phyloP scores from a whole-genome alignment of 139 green algal species.

The Asterochloris sp. region DNA sequence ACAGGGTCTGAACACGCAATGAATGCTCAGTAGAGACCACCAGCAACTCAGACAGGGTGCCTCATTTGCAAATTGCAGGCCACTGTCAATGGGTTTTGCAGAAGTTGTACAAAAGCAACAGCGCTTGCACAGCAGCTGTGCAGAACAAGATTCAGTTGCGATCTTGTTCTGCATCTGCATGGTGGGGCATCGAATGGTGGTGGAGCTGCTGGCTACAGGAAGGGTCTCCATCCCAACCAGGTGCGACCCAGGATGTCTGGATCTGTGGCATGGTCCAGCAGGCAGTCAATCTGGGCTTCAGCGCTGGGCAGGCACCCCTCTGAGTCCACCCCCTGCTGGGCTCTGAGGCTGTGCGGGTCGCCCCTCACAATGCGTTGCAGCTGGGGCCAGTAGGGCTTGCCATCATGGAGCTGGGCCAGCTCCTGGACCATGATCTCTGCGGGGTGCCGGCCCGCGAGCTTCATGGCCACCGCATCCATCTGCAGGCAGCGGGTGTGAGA shows the following conservation, averaged over 20 bases:
- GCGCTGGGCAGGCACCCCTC: neutral
- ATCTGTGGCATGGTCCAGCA: slow-evolving; percentile 68
- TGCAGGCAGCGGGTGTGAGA: slow-evolving; percentile 15
- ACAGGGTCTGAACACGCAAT: too few species aligned
- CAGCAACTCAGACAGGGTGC: too few species aligned
- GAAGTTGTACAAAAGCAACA: too few species aligned
- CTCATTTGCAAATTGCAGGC: too few species aligned
- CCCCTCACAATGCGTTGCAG: slow-evolving; percentile 24
- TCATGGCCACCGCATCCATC: slow-evolving; percentile 38
- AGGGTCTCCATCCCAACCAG: slow-evolving; percentile 63
- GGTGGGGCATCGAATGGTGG: too few species aligned
- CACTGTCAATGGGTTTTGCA: too few species aligned
- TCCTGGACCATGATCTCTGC: slow-evolving; percentile 42
- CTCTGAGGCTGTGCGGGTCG: neutral
- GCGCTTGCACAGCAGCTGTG: too few species aligned
- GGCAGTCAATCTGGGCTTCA: slow-evolving; percentile 46
- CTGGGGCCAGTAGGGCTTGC: neutral
- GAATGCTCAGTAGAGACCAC: too few species aligned
- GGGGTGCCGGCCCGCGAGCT: slow-evolving; percentile 56
- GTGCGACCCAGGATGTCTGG: slow-evolving; percentile 41
- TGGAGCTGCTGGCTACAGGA: slow-evolving; percentile 29
- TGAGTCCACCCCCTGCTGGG: neutral
- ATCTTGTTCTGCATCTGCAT: too few species aligned
- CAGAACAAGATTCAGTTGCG: too few species aligned
- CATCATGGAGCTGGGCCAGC: slow-evolving; percentile 19